Percentiles rank a stretch among this genome's conserved stretches.
phyloP scores from a whole-genome alignment of 768 basidiomycete genomes.

The Paxillus ammoniavirescens region DNA sequence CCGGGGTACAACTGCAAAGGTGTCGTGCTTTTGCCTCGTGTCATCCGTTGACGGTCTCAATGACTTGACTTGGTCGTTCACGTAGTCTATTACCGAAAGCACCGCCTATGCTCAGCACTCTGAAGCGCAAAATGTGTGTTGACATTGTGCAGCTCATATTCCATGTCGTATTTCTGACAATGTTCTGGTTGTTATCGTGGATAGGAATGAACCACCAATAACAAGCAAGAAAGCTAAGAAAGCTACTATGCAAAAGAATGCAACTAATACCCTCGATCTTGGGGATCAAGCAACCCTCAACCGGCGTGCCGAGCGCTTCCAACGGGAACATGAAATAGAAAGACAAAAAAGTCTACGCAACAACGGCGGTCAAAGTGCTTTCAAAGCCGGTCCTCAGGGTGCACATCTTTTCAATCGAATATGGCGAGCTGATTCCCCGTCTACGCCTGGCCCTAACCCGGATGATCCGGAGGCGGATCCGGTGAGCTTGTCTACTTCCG shows the following conservation, averaged over 20 bases:
- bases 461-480: slow-evolving; percentile 76
- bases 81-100: slow-evolving; percentile 62
- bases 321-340: slow-evolving; percentile 86
- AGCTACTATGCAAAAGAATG: slow-evolving; percentile 40
- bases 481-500: slow-evolving; percentile 39
- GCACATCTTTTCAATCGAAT: slow-evolving; percentile 52
- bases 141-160: not conserved
- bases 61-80: slow-evolving; percentile 14
- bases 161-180: slow-evolving; percentile 8
- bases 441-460: slow-evolving; percentile 42
- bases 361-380: slow-evolving; percentile 31
- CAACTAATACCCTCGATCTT: slow-evolving; percentile 43
- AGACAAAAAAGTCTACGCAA: slow-evolving; percentile 50
- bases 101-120: slow-evolving; percentile 42
- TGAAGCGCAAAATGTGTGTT: slow-evolving; percentile 73
- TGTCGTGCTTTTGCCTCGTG: slow-evolving; percentile 27
- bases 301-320: slow-evolving; percentile 84
- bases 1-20: slow-evolving; percentile 84
- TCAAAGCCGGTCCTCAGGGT: slow-evolving; percentile 48
- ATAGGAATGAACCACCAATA: slow-evolving; percentile 38
- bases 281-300: slow-evolving; percentile 69
- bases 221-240: slow-evolving; percentile 67
- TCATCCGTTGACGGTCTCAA: slow-evolving; percentile 13
- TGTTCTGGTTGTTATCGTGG: not conserved
- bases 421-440: slow-evolving; percentile 45